Conservation (phyloP, 176 grass and related monocot genomes). For the Ensete ventricosum region DNA sequence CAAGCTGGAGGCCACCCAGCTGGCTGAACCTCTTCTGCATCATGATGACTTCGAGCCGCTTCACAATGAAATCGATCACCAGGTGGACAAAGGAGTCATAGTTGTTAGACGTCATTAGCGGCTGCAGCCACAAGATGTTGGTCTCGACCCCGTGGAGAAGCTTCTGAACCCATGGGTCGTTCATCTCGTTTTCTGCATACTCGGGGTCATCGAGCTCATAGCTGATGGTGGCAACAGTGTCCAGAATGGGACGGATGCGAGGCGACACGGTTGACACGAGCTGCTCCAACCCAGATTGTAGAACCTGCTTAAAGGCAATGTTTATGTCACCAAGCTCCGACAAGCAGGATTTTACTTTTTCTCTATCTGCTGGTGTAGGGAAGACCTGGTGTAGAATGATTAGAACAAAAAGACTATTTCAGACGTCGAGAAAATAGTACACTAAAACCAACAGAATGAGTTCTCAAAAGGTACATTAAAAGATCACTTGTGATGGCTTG, state of each 20-base stretch:
- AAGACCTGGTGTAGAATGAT: constrained; percentile 45
- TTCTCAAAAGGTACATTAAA: neutral
- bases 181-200: constrained; percentile 87
- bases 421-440: neutral
- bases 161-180: constrained; percentile 89
- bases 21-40: constrained; percentile 97
- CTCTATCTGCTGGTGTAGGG: constrained; percentile 59
- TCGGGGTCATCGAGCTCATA: constrained; percentile 75
- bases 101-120: constrained; percentile 72
- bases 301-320: constrained; percentile 62
- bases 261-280: constrained; percentile 59
- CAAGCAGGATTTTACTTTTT: constrained; percentile 92
- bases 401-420: neutral
- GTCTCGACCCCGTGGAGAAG: constrained; percentile 70
- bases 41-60: constrained; percentile 96
- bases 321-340: constrained; percentile 77
- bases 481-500: neutral
- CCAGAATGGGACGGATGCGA: constrained; percentile 61
- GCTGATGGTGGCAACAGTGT: constrained; percentile 73
- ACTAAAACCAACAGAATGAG: neutral
- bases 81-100: constrained; percentile 84
- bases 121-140: constrained; percentile 72
- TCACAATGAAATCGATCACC: constrained; percentile 82
- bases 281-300: constrained; percentile 74
- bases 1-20: constrained; percentile 78